Evolutionary conservation across 2,329 filamentous ascomycete genomes (phyloP).

Genomic region (Scedosporium dehoogii): DNA sequence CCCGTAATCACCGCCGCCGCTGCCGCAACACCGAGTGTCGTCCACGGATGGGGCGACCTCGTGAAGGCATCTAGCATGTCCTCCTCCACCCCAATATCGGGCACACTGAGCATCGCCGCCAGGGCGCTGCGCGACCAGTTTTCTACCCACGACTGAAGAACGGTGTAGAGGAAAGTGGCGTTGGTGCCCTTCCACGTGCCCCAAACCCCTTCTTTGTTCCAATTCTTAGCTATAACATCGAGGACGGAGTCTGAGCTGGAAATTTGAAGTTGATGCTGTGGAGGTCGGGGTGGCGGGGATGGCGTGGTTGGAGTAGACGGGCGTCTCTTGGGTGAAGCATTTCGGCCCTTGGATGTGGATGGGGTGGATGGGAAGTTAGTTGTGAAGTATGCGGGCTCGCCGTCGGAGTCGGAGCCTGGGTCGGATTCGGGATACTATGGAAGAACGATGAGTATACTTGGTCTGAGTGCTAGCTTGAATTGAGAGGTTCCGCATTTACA

Average conservation of each 20-base stretch:
- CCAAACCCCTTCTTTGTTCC: constrained; percentile 80
- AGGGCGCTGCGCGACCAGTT: constrained; percentile 86
- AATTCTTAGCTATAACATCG: constrained; percentile 78
- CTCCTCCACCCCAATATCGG: constrained; percentile 68
- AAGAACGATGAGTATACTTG: neutral
- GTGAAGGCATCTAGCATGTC: constrained; percentile 58
- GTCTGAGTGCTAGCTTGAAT: neutral
- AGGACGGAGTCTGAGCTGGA: constrained; percentile 71
- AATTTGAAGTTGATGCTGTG: constrained; percentile 57
- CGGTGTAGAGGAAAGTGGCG: constrained; percentile 81
- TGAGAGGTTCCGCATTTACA: neutral
- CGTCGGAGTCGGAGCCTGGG: constrained; percentile 45
- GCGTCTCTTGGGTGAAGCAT: constrained; percentile 12
- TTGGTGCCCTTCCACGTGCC: constrained; percentile 95
- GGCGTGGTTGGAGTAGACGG: constrained; percentile 22
- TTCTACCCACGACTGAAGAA: constrained; percentile 78
- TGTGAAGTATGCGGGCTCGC: constrained; percentile 75
- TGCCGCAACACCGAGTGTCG: constrained; percentile 64
- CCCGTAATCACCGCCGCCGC: constrained; percentile 61
- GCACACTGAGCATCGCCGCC: constrained; percentile 83
- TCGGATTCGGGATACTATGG: constrained; percentile 1
- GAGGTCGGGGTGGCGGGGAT: constrained; percentile 19
- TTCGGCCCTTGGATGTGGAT: constrained; percentile 27
- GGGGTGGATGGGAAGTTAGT: constrained; percentile 50
- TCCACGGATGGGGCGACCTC: constrained; percentile 65